Conservation (phyloP, 441 rosid genomes). For the Breynia disticha region DNA sequence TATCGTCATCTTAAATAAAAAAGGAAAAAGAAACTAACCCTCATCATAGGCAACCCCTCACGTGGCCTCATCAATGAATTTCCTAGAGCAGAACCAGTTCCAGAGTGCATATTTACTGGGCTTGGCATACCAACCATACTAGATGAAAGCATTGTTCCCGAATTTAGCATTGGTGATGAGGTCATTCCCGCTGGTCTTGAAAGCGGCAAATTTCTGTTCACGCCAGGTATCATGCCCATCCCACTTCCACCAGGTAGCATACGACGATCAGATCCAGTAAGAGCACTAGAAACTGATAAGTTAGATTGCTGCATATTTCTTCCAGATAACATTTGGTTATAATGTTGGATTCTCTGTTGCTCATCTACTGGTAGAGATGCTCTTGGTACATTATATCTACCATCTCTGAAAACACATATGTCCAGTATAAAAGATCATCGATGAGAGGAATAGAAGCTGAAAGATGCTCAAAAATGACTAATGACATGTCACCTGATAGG, state of each 20-base stretch:
- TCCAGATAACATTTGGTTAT: slow-evolving; percentile 56
- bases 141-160: slow-evolving; percentile 65
- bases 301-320: slow-evolving; percentile 71
- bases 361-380: slow-evolving; percentile 70
- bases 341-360: slow-evolving; percentile 70
- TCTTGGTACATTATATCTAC: slow-evolving; percentile 65
- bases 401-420: slow-evolving; percentile 45
- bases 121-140: slow-evolving; percentile 61
- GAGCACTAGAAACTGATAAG: slow-evolving; percentile 58
- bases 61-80: slow-evolving; percentile 73
- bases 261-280: slow-evolving; percentile 65
- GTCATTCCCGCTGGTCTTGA: slow-evolving; percentile 76
- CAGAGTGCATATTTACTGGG: slow-evolving; percentile 56
- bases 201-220: slow-evolving; percentile 62
- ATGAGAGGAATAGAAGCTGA: background rate
- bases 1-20: no score
- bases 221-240: slow-evolving; percentile 58
- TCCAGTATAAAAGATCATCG: slow-evolving; percentile 9
- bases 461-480: slow-evolving; percentile 8
- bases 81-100: slow-evolving; percentile 61
- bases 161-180: slow-evolving; percentile 60
- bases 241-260: slow-evolving; percentile 66
- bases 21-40: no score
- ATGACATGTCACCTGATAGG: slow-evolving; percentile 56
- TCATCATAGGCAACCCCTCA: slow-evolving; percentile 62